A percentile compares a stretch with the other conserved stretches of the same genome.
Evolutionary conservation across 768 basidiomycete genomes (phyloP).

Genomic region (Amanita rimosa): DNA sequence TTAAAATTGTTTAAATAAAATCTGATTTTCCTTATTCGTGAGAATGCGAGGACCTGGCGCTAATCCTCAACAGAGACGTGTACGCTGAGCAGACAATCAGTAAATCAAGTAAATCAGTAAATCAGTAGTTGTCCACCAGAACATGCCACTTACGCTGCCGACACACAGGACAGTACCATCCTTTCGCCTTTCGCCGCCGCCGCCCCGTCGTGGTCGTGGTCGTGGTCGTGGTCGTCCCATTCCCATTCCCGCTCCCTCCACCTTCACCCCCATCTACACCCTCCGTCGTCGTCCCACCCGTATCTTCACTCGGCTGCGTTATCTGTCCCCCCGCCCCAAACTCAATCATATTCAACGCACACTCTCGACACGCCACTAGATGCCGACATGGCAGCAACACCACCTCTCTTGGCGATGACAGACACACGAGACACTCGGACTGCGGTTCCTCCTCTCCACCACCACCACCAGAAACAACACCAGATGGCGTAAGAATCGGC

Average conservation of each 20-base stretch:
- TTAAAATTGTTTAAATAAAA: too few relatives aligned
- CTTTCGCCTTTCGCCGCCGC: conserved; percentile 88
- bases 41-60: conserved; percentile 34
- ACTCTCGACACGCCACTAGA: conserved; percentile 91
- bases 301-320: conserved; percentile 36
- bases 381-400: conserved; percentile 90
- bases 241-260: conserved; percentile 14
- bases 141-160: conserved; percentile 64
- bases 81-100: too few relatives aligned
- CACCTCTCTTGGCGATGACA: conserved; percentile 82
- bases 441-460: conserved; percentile 46
- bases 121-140: too few relatives aligned
- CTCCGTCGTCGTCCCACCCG: conserved; percentile 16
- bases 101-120: too few relatives aligned
- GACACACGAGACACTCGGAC: conserved; percentile 86
- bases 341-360: conserved; percentile 95
- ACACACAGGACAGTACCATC: conserved; percentile 96
- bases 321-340: conserved; percentile 90
- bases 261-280: conserved; percentile 10
- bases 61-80: conserved; percentile 77
- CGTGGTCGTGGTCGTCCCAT: not conserved
- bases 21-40: too few relatives aligned
- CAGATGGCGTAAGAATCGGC: not conserved
- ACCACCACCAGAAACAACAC: conserved; percentile 8
- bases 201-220: conserved; percentile 21